Evolutionary conservation across 179 eudicot genomes (phyloP), one percentile per base, ranked within the genome.

Genomic region (Actinidia arguta): DNA sequence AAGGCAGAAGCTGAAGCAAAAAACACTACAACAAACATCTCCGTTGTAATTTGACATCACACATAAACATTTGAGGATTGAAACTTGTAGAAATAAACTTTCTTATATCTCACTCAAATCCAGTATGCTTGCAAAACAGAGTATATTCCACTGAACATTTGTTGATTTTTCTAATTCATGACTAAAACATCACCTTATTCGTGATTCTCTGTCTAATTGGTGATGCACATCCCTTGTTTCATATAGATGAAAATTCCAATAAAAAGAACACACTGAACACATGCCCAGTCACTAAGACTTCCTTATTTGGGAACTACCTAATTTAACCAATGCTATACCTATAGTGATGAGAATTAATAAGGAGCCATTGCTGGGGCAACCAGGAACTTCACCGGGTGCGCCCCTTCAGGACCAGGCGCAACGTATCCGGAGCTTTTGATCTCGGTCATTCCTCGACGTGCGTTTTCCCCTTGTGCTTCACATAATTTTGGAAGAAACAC

Each of bases 401-500:
- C 51, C 20, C 54, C 79, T 48, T 47, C 64, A 0, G 89, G 89
- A n/a, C 79, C 86, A 0, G 78, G 82, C 14, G 86, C 89, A 5
- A 83, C 83, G 14, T 18, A 20, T 13, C 91, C 87, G 0, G 93
- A 92, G 84, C 95, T 92, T 75, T 77, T 87, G 24, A 92, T 84
- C 85, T 90, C 93, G 0, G 82, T 78, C 92, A 92, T 81, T 72
- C 74, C 89, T 64, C 95, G 82, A 20, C 93, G 86, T 58, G 75
- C 83, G 20, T 85, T 85, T 79, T 55, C 78, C 24, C 82, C 82
- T 78, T 68, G 76, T 59, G 80, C 73, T 62, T 82, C 83, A 47
- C 94, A 92, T 51, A 90, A 56, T 71, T 85, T 90, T 7, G 95
- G 93, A 73, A 92, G 93, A 87, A 82, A 92, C 9, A 87, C 85